Base-by-base conservation (phyloP, 352 stramenopile genomes). In the Phytophthora cryptogea region DNA sequence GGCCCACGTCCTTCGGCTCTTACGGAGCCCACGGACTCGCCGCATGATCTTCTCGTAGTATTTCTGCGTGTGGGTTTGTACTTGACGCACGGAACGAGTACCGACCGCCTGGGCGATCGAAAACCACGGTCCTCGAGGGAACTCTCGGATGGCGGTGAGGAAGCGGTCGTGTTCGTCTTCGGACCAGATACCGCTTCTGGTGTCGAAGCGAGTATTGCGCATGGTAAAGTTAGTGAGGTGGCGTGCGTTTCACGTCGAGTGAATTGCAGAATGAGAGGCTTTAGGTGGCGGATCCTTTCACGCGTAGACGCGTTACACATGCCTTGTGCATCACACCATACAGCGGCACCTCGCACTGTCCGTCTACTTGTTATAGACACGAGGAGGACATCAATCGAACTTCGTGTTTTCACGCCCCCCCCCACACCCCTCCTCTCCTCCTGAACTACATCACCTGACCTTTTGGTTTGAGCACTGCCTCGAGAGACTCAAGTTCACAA, bases 21-120 rank as follows among this genome's bases (percentile, higher is more conserved):
- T 85, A 44, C 74, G 74, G 8, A 88, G 58, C 0, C 82, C 78
- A 6, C 80, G 78, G 37, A 82, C 55, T 20, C 76, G 64, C 1
- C 82, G 76, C 55, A 74, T 67, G 51, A 91, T 80, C 66, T 91
- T 91, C 46, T 91, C 79, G 54, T 83, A 78, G 57, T 91, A 89
- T 49, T 80, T 81, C 46, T 81, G 68, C n/a, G 74, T 91, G 20
- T 23, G 20, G 20, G 20, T 23, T 23, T 23, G 20, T 23, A 23
- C 20, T 23, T 23, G 81, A 4, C 81, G 72, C 4, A 80, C 61
- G 11, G 75, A 86, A 16, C 77, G 63, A 28, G 78, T 80, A 23
- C 68, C 70, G 9, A 88, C 58, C 28, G 57, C 41, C 13, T 68
- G 63, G 17, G 78, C 62, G 55, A 85, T 81, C 43, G 11, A 50